phyloP scores from a whole-genome alignment of 345 rosid species.

The Xanthoceras sorbifolium region DNA sequence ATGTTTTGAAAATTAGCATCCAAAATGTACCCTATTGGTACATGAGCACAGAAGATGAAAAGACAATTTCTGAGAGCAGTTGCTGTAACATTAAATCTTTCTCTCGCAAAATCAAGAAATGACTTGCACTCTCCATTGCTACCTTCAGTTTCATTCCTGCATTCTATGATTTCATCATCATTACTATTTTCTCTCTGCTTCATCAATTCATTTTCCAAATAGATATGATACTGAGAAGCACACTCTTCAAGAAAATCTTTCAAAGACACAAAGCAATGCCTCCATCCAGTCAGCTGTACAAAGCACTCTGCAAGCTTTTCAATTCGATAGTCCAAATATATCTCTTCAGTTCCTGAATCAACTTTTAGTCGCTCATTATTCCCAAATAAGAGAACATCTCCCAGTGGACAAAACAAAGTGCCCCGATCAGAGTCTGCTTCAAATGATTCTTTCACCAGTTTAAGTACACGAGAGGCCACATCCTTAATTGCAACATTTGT shows the following conservation, averaged over 20 bases:
- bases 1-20: conserved; percentile 21
- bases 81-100: neutral
- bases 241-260: conserved; percentile 33
- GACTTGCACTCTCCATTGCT: conserved; percentile 17
- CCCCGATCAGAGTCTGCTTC: conserved; percentile 6
- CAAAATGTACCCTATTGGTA: conserved; percentile 25
- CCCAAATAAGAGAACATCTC: conserved; percentile 47
- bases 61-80: conserved; percentile 29
- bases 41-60: conserved; percentile 31
- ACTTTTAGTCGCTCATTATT: conserved; percentile 40
- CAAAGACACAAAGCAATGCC: conserved; percentile 24
- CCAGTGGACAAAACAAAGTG: conserved; percentile 18
- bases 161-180: conserved; percentile 17
- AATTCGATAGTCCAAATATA: conserved; percentile 49
- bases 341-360: conserved; percentile 29
- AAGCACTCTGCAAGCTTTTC: conserved; percentile 31
- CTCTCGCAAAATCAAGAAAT: conserved; percentile 34
- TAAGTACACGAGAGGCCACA: conserved; percentile 43
- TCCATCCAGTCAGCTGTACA: conserved; percentile 30
- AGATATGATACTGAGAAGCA: conserved; percentile 25
- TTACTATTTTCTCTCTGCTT: neutral
- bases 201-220: conserved; percentile 27
- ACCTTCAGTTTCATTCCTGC: neutral
- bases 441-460: conserved; percentile 34
- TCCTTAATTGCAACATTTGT: conserved; percentile 50